Base-by-base conservation (phyloP, 352 stramenopile genomes). In the Phytophthora niederhauseri region DNA sequence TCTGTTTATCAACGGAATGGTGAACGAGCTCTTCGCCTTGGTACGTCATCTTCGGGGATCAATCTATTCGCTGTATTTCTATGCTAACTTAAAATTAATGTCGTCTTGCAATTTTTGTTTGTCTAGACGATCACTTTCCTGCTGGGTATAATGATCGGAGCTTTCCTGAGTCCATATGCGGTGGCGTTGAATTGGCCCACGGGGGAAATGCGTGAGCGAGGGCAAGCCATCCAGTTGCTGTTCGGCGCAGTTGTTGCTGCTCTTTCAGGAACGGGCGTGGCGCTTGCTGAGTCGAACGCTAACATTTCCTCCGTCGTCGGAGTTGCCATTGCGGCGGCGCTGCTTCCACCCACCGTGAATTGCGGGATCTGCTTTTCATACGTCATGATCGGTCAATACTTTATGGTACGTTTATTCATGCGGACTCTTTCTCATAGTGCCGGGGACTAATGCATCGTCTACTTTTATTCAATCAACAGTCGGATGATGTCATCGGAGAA, bases 281-380 rank as follows among this genome's bases (percentile, higher is more conserved):
- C 87, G 20, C 66, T 96, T 6, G 87, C 89, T 30, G 89, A 96
- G 66, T 95, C 85, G 9, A 96, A 95, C 58, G 83, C 82, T 60
- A 96, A 96, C 59, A 94, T 96, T 55, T 95, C 87, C 30, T 96
- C 89, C 0, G 88, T 96, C n/a, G 89, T 96, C n/a, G 89, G 89
- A 45, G 93, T 85, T 22, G 89, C 87, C n/a, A 96, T 96, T 51
- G 89, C 89, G 8, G 89, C 89, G 11, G 85, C 89, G 24, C 66
- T 96, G 49, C 77, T 96, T 36, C 89, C 89, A 0, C 89, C 89
- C 6, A 95, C 85, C 8, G 89, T 96, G n/a, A 96, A 96, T 74
- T 88, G 73, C 52, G 87, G 89, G 26, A 93, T 96, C 59, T 95
- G 89, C 64, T 90, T 94, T 68, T 94, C 89, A 2, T 95, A 95